Base-by-base conservation (phyloP, 495 filamentous ascomycete species). In the Pseudoneurospora amorphoporcata region DNA sequence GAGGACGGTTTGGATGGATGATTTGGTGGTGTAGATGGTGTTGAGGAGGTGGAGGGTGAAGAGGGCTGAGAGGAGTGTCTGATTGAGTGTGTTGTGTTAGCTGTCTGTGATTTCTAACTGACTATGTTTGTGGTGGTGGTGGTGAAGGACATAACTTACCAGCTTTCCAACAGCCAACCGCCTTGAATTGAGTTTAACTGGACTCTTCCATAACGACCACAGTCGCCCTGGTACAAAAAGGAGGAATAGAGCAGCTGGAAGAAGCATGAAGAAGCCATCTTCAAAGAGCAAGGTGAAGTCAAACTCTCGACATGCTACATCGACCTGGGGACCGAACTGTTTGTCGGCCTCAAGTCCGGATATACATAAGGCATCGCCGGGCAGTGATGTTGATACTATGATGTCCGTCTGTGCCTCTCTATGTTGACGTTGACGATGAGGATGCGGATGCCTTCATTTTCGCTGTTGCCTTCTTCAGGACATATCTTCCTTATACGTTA, bases 231-330 rank as follows among this genome's bases (percentile, higher is more conserved):
- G 73, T 0, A 77, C 17, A 2, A 78, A 39, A 19, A 83, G 3
- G 7, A 84, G 72, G 35, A 83, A 80, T 2, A 80, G 0, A 16
- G 58, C 74, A 1, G 82, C 77, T 4, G 79, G 81, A 5, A 81
- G 35, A 9, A 73, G 38, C 5, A 73, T 47, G 70, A 82, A 81
- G 69, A 81, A 74, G 72, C 68, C 73, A 74, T 83, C 78, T 71
- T 83, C 79, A 35, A 83, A 82, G 19, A 79, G 74, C 2, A 83
- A 72, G 16, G 78, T 83, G 69, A 82, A 83, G 71, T 83, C 81
- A 69, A 83, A 83, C 0, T 73, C 17, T 16, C 81, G 78, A 73
- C 80, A 82, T 29, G 53, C 17, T 8, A 61, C 40, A 70, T 77
- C 69, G 7, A 82, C 74, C 29, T 72, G 75, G 4, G 81, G 81